Conservation (phyloP, 768 basidiomycete genomes). For the Tylopilus sp. region DNA sequence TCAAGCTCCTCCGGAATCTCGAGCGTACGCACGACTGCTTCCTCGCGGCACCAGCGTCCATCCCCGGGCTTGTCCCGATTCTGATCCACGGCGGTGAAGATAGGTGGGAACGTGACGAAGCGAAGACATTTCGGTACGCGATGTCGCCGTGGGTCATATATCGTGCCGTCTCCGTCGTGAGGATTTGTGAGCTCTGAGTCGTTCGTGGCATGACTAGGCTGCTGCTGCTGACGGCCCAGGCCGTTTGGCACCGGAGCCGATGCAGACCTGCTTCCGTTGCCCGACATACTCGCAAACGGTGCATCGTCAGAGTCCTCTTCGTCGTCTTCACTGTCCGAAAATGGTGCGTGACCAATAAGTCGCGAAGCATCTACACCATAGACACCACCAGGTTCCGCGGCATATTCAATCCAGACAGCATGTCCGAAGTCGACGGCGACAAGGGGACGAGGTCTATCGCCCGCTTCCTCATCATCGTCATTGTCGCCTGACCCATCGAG, state of each 20-base stretch:
- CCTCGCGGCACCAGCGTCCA: conserved; percentile 26
- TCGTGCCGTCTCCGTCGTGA: conserved; percentile 18
- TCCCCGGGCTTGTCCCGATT: conserved; percentile 19
- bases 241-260: conserved; percentile 5
- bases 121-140: conserved; percentile 48
- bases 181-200: conserved; percentile 13
- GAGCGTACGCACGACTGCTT: conserved; percentile 54
- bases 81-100: conserved; percentile 21
- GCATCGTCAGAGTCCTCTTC: conserved; percentile 20
- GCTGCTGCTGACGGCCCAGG: background rate
- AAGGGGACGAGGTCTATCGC: conserved; percentile 59
- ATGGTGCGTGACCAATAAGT: conserved; percentile 24
- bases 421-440: conserved; percentile 89
- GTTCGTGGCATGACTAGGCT: background rate
- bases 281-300: conserved; percentile 7
- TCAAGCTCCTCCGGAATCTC: conserved; percentile 64
- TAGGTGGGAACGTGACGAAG: conserved; percentile 71
- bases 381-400: conserved; percentile 30
- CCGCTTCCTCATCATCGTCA: conserved; percentile 32
- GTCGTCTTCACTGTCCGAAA: conserved; percentile 30
- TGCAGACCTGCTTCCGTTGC: background rate
- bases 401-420: conserved; percentile 77
- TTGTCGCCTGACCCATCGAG: conserved; percentile 38
- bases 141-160: conserved; percentile 25
- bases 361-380: conserved; percentile 29